A percentile compares a stretch with the other conserved stretches of the same genome.
These are phyloP conservation scores for Knufia petricola DNA, from an alignment of 2,329 filamentous ascomycete species.

Conservation along the genomic window DNA sequence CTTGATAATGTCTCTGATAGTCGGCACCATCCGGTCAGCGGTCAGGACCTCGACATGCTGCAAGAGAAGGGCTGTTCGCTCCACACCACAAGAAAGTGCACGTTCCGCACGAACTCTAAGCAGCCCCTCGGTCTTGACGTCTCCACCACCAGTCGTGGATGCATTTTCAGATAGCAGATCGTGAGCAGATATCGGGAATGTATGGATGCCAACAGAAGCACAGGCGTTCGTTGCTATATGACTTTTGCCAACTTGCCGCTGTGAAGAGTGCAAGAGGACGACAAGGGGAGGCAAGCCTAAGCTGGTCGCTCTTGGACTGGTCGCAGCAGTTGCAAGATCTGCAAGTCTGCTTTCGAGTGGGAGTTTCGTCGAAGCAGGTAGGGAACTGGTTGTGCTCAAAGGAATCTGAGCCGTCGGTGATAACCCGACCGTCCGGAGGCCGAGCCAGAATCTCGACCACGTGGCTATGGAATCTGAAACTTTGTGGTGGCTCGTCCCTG, in stretches of 20 bases:
- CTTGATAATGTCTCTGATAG: constrained; percentile 73
- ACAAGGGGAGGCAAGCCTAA: constrained; percentile 80
- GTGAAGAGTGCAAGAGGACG: constrained; percentile 79
- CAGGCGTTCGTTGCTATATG: constrained; percentile 67
- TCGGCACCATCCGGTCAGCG: constrained; percentile 78
- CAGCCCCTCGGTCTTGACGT: constrained; percentile 89
- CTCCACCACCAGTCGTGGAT: constrained; percentile 64
- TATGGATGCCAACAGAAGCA: constrained; percentile 80
- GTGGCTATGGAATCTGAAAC: constrained; percentile 67
- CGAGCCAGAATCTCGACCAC: constrained; percentile 84
- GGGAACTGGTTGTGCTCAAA: constrained; percentile 23
- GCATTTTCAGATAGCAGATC: constrained; percentile 83
- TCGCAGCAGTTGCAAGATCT: constrained; percentile 79
- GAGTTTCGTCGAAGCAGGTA: constrained; percentile 42
- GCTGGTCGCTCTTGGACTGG: constrained; percentile 76
- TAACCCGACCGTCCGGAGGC: constrained; percentile 57
- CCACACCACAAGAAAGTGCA: constrained; percentile 76
- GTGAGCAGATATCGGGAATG: constrained; percentile 80
- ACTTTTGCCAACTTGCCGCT: constrained; percentile 88
- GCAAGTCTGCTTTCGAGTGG: constrained; percentile 62
- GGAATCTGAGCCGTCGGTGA: constrained; percentile 25
- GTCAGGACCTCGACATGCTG: constrained; percentile 84
- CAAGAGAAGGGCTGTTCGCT: constrained; percentile 75
- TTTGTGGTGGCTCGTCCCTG: constrained; percentile 73
- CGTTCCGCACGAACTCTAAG: constrained; percentile 79